These are phyloP conservation scores for Pythium vanterpoolii DNA, from an alignment of 352 stramenopile species.

Conservation along the genomic window DNA sequence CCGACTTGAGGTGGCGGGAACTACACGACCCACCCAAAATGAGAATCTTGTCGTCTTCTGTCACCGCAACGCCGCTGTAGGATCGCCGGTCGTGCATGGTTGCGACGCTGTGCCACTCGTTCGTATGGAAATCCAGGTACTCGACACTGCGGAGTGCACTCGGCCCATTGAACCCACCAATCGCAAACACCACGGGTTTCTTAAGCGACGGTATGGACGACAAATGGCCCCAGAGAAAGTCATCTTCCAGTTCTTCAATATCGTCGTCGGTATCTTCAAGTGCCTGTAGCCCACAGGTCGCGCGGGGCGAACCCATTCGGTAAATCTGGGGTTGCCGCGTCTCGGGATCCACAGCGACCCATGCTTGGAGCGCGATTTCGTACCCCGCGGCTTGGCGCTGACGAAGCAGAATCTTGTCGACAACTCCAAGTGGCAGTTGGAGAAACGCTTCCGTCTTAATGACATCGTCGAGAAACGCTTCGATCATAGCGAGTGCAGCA, in stretches of 20 bases:
- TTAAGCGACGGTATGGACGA: conserved; percentile 7
- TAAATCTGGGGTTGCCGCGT: conserved; percentile 32
- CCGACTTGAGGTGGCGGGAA: conserved; percentile 49
- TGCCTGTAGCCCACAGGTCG: conserved; percentile 6
- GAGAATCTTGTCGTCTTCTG: conserved; percentile 43
- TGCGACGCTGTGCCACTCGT: conserved; percentile 50
- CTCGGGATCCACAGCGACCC: conserved; percentile 49
- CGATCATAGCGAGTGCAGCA: conserved; percentile 58
- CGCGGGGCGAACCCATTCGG: conserved; percentile 3
- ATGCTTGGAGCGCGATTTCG: conserved; percentile 38
- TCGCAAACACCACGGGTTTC: conserved; percentile 60
- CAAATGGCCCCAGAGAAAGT: conserved; percentile 9
- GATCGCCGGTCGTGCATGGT: conserved; percentile 55
- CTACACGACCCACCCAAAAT: conserved; percentile 61
- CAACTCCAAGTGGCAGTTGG: conserved; percentile 37
- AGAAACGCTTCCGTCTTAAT: conserved; percentile 54
- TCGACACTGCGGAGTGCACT: conserved; percentile 54
- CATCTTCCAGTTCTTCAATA: conserved; percentile 1
- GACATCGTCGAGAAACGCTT: conserved; percentile 59
- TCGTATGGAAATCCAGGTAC: conserved; percentile 61
- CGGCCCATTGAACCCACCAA: conserved; percentile 67
- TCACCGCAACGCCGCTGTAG: conserved; percentile 58
- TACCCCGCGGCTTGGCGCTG: conserved; percentile 28
- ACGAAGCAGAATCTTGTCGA: conserved; percentile 45
- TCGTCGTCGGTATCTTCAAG: conserved; percentile 1